Evolutionary conservation across 257 asterid genomes (phyloP), one percentile per base, ranked within the genome.

Genomic region (Linderniella brevidens): DNA sequence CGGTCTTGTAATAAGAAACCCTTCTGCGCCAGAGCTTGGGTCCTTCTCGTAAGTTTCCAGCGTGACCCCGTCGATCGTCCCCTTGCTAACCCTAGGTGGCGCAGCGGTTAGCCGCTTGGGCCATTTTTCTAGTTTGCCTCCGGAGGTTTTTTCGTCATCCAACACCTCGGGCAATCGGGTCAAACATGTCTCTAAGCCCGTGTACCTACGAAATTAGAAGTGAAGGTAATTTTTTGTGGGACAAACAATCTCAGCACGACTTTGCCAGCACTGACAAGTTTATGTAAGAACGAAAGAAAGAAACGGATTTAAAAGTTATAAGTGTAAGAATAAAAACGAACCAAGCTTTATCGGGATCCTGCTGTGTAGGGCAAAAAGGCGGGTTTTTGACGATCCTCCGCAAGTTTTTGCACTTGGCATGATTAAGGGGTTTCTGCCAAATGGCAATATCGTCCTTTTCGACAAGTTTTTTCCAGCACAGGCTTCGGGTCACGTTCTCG

Each of bases 401-500:
- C 5, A 19, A 20, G 43, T 55, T 46, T 49, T 69, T 57, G 63
- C 93, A 80, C 9, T 53, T 37, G 19, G 55, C 11, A 59, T 85
- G 95, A 59, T 85, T 78, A 18, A 11, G 0, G 4, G 95, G 95
- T 19, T 85, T 85, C 51, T 80, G 95, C 93, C 92, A 85, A 8
- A 85, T 76, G 1, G 95, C 73, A 12, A 85, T 75, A 35, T 80
- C 95, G 17, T 71, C 88, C 53, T 71, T 76, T 61, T 85, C 95
- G 11, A 85, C 63, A 19, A 85, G 15, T 54, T 85, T 85, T 35
- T 85, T 78, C 95, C 95, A 85, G 61, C 95, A 85, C 13, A 85
- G 72, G 44, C 82, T 71, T 29, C 52, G 66, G 0, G 95, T 68
- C 0, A 76, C 69, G 6, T 70, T 63, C 71, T 85, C 93, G 16